Evolutionary conservation across 1,284 basidiomycete genomes (phyloP), one percentile per base, ranked within the genome.

Genomic region (Trichosporon asahii): DNA sequence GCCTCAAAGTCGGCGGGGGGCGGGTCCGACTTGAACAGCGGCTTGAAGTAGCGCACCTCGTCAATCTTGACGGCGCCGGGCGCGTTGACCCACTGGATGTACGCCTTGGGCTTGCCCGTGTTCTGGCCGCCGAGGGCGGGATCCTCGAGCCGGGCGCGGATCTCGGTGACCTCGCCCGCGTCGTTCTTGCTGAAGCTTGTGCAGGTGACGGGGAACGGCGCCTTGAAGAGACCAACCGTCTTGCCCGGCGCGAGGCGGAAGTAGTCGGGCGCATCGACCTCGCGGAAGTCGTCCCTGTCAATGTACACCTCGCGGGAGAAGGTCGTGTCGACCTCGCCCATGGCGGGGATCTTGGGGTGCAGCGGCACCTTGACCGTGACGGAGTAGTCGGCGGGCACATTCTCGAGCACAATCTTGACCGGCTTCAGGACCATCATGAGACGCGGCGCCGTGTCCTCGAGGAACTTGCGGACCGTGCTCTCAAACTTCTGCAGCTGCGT

Each of bases 231-330:
- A 29, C 97, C 97, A 57, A 99, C 96, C 0, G 93, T 94, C 86
- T 98, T 98, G 60, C 95, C 95, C 2, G 97, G 97, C 2, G 95
- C 95, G 55, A 99, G 89, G 25, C 97, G 90, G 89, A 97, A 99
- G 85, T 98, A 99, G 82, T 99, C 96, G 74, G 91, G 90, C 21
- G 93, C 93, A 79, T 97, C 95, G 76, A 92, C 89, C 31, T 90
- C 85, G 67, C 96, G 88, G 88, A 99, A 99, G 84, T 99, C 97
- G 72, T 96, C 93, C 31, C 87, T 85, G 75, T 99, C 96, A 78
- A 99, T 98, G 85, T 93, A 99, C 69, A 99, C 86, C 18, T 89
- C 91, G 61, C 90, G 90, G 14, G 95, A 93, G 84, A 98, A 95
- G 3, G 94, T 93, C 65, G 97, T 89, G 66, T 85, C 88, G 67